Evolutionary conservation across 352 stramenopile species (phyloP), one percentile per base, ranked within the genome.

Genomic region (Pythium volutum): DNA sequence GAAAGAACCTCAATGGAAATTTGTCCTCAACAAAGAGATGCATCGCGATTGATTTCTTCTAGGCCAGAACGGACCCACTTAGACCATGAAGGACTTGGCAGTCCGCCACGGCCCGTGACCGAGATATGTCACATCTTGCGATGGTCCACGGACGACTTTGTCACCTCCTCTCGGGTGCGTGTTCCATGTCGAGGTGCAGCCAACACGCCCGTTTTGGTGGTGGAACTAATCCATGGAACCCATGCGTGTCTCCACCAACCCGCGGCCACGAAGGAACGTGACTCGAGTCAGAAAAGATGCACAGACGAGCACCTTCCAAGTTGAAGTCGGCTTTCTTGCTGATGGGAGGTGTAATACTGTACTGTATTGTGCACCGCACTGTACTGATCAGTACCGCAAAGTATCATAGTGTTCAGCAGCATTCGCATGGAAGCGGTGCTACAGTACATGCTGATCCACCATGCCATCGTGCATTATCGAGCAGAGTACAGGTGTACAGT

Each of bases 281-380:
- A 55, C 33, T 60, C 27, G 15, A 33, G 20, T 41, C 62, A 64
- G 49, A 64, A 60, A 69, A 55, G 45, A 64, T 64, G 52, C 62
- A 64, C 25, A 16, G 10, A 16, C 27, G 2, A 29, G 26, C 38
- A 20, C n/a, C 20, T 46, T 33, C 18, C 45, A 67, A 48, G 61
- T 68, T 68, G 61, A 68, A 68, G 61, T 63, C 31, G 55, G 14
- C 25, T 36, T 39, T n/a, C n/a, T n/a, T n/a, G 3, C 39, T 22
- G 38, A 59, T 41, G 36, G 10, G 51, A 47, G 49, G 49, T 42
- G 49, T 16, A 51, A 16, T 15, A 59, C 52, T 50, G 36, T 38
- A 27, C 23, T 11, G 51, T 16, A 51, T 22, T 15, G 50, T 5
- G 4, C 48, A 18, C n/a, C 12, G 29, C 34, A 59, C 52, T 50